Percentiles rank a stretch among this genome's conserved stretches.
phyloP scores from a whole-genome alignment of 768 basidiomycete species.

The Mycena rebaudengoi region DNA sequence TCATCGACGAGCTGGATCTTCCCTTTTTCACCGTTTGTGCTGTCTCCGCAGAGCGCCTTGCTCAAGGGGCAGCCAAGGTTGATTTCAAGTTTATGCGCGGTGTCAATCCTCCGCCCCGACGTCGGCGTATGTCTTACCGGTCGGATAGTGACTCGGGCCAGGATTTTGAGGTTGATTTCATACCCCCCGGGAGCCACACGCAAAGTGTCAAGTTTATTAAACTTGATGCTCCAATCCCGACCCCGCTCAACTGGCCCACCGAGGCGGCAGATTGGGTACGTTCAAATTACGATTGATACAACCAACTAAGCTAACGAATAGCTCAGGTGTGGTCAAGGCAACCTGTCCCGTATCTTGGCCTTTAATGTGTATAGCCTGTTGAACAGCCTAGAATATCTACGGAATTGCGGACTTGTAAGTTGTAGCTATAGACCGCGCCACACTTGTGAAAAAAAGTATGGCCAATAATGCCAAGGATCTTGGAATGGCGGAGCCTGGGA shows the following conservation, averaged over 20 bases:
- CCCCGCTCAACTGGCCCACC: slow-evolving; percentile 2
- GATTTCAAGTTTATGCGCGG: slow-evolving; percentile 3
- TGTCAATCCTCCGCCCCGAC: background rate
- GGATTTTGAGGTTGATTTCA: background rate
- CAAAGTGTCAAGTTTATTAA: slow-evolving; percentile 9
- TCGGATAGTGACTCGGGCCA: slow-evolving; percentile 9
- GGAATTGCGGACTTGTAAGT: too few species aligned
- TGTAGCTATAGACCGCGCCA: too few species aligned
- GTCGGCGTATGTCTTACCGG: background rate
- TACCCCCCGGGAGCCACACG: background rate
- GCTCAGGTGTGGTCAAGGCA: too few species aligned
- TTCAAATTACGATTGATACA: too few species aligned
- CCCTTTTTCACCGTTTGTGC: slow-evolving; percentile 11
- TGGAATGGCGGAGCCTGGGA: too few species aligned
- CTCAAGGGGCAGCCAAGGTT: background rate
- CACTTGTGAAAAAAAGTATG: too few species aligned
- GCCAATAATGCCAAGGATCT: too few species aligned
- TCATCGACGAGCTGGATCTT: slow-evolving; percentile 9
- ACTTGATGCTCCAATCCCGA: background rate
- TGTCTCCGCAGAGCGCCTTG: background rate
- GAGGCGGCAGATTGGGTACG: slow-evolving; percentile 5
- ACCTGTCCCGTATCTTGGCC: too few species aligned
- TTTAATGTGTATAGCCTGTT: too few species aligned
- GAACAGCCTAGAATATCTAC: too few species aligned
- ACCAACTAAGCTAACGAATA: too few species aligned